A percentile compares a stretch with the other conserved stretches of the same genome.
Conservation (phyloP, 148 eudicot genomes). For the Bassia scoparia region DNA sequence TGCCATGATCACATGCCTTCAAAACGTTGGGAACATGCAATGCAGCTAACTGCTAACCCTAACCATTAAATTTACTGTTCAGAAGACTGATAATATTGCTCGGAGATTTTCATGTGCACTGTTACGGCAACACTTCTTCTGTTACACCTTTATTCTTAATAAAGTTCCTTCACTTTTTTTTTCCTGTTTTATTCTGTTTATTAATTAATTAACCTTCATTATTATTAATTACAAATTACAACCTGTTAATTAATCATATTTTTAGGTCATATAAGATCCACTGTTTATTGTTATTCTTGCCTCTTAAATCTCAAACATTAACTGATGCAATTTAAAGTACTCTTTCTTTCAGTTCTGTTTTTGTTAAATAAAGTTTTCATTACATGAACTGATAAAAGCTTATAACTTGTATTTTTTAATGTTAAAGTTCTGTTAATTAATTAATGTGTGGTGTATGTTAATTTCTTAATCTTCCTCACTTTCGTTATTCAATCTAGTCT, state of each 20-base stretch:
- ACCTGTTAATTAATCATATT: too few relatives aligned
- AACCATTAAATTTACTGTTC: neutral
- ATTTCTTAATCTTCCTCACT: too few relatives aligned
- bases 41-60: neutral
- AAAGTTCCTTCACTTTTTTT: neutral
- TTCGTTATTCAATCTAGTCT: too few relatives aligned
- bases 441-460: too few relatives aligned
- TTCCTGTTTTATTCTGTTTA: neutral
- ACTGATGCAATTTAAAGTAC: too few relatives aligned
- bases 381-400: too few relatives aligned
- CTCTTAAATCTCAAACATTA: too few relatives aligned
- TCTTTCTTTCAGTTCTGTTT: too few relatives aligned
- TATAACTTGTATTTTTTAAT: too few relatives aligned
- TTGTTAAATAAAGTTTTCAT: too few relatives aligned
- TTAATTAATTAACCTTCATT: neutral
- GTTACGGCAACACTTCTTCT: conserved; percentile 10
- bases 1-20: conserved; percentile 12
- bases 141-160: neutral
- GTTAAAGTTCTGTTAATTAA: too few relatives aligned
- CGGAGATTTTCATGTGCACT: conserved; percentile 9
- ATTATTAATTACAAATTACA: neutral
- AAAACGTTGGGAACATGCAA: conserved; percentile 5
- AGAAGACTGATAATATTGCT: neutral
- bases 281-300: neutral
- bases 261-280: neutral